These are phyloP conservation scores for Verbena officinalis DNA, from an alignment of 257 asterid species.

Conservation along the genomic window DNA sequence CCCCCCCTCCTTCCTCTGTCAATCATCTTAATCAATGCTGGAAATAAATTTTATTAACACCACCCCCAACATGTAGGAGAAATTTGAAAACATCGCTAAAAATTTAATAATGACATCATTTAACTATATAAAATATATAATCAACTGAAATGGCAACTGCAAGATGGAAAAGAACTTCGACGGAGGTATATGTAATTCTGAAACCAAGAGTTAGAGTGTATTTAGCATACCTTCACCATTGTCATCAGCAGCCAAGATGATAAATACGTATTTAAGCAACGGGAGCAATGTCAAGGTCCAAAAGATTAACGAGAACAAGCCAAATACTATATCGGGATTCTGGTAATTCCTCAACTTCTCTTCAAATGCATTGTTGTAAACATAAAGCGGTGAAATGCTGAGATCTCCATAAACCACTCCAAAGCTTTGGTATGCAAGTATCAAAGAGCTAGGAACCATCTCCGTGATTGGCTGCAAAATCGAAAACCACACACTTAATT, in stretches of 20 bases:
- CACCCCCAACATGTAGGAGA: no score
- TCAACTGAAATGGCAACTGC: no score
- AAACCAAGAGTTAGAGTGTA: background rate
- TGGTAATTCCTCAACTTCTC: slow-evolving; percentile 52
- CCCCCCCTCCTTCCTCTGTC: no score
- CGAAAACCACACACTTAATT: slow-evolving; percentile 23
- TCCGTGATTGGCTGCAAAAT: slow-evolving; percentile 51
- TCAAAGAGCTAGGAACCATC: slow-evolving; percentile 43
- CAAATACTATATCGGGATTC: slow-evolving; percentile 54
- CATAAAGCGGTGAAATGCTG: slow-evolving; percentile 76
- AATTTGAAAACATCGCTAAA: no score
- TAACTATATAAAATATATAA: no score
- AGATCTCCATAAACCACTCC: slow-evolving; percentile 81
- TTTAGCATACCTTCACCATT: slow-evolving; percentile 61
- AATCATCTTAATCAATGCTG: no score
- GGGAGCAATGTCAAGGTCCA: slow-evolving; percentile 70
- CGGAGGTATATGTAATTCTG: no score
- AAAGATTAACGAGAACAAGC: slow-evolving; percentile 68
- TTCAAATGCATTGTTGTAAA: slow-evolving; percentile 51
- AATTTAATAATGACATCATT: no score
- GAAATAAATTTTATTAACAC: no score
- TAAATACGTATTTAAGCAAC: slow-evolving; percentile 54
- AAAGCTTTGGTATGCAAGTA: slow-evolving; percentile 71
- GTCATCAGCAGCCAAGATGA: slow-evolving; percentile 60
- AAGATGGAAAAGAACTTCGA: no score